Conservation (phyloP, 371 early-diverging fungal species). For the Capillidium heterosporum region DNA sequence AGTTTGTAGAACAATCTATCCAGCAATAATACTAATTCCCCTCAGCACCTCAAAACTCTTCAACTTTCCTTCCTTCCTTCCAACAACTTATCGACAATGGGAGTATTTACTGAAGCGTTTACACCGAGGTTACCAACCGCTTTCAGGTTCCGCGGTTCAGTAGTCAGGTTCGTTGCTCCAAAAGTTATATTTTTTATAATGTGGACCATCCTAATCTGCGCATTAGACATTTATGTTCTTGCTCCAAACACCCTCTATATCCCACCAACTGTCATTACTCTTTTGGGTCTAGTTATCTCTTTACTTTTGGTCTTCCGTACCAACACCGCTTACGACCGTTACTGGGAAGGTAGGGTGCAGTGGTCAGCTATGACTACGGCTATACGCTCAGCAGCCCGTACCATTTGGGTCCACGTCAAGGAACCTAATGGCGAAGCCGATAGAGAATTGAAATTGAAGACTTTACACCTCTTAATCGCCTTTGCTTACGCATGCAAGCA, state of each 20-base stretch:
- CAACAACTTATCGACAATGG: no score
- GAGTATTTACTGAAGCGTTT: no score
- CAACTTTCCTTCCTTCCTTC: no score
- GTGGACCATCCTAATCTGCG: background rate
- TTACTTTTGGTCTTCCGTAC: slow-evolving; percentile 57
- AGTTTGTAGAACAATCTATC: no score
- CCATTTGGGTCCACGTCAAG: slow-evolving; percentile 40
- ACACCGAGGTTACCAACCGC: no score
- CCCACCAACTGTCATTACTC: slow-evolving; percentile 15
- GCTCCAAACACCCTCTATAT: background rate
- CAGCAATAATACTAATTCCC: no score
- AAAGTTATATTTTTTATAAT: slow-evolving; percentile 3
- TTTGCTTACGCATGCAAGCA: slow-evolving; percentile 48
- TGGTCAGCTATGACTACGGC: slow-evolving; percentile 39
- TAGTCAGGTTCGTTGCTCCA: background rate
- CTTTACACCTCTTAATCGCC: slow-evolving; percentile 47
- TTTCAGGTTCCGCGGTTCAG: no score
- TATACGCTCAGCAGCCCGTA: slow-evolving; percentile 33
- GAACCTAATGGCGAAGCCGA: slow-evolving; percentile 31
- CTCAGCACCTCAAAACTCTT: no score
- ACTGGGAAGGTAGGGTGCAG: slow-evolving; percentile 49
- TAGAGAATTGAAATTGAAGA: slow-evolving; percentile 36
- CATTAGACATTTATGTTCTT: background rate
- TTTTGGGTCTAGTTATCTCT: slow-evolving; percentile 36
- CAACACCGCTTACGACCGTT: slow-evolving; percentile 62